Percentiles rank a stretch among this genome's conserved stretches.
Evolutionary conservation across 2,329 filamentous ascomycete species (phyloP).

Genomic region (Atkinsonella texensis): DNA sequence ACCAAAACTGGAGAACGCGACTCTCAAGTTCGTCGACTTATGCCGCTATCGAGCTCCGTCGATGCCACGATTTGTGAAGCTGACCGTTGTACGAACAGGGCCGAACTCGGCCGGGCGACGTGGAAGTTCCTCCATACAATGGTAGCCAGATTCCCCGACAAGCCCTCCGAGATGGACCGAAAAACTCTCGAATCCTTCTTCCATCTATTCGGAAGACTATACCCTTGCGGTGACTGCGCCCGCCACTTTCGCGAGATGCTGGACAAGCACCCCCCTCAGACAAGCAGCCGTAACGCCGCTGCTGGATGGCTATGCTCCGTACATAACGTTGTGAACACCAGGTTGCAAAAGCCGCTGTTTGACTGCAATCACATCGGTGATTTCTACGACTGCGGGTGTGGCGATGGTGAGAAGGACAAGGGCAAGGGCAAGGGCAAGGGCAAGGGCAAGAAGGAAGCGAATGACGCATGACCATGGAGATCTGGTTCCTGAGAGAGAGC

Average conservation of each 20-base stretch:
- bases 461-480: too few species aligned
- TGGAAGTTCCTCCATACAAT: conserved; percentile 63
- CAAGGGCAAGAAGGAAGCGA: conserved; percentile 14
- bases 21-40: conserved; percentile 48
- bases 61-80: neutral
- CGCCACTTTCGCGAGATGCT: conserved; percentile 53
- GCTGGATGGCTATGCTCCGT: conserved; percentile 57
- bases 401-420: conserved; percentile 39
- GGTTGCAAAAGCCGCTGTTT: conserved; percentile 48
- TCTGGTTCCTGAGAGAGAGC: neutral
- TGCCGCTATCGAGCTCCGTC: neutral
- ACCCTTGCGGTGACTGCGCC: conserved; percentile 60
- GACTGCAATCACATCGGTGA: conserved; percentile 58
- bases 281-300: conserved; percentile 48
- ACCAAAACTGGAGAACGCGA: conserved; percentile 72
- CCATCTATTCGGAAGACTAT: conserved; percentile 54
- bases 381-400: conserved; percentile 61
- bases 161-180: conserved; percentile 49
- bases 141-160: conserved; percentile 57
- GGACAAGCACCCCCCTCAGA: conserved; percentile 52
- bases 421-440: conserved; percentile 19
- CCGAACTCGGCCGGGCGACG: conserved; percentile 53
- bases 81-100: conserved; percentile 24
- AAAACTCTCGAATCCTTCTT: conserved; percentile 53
- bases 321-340: conserved; percentile 56